Evolutionary conservation across 306 rosid species (phyloP).

Genomic region (Quercus variabilis): DNA sequence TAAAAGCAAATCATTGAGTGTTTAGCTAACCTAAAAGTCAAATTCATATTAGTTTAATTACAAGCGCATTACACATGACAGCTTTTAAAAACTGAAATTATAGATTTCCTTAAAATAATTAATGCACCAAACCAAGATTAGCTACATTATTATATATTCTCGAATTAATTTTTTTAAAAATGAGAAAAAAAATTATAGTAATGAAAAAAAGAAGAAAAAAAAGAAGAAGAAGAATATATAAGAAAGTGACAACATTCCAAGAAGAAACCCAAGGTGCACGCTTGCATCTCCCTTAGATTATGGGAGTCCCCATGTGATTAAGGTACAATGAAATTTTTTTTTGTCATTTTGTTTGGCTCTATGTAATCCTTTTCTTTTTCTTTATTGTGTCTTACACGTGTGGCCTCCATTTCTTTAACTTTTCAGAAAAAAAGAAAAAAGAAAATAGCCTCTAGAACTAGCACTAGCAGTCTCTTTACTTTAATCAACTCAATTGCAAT

Average conservation of each 20-base stretch:
- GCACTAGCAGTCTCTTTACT: not conserved
- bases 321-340: constrained; percentile 29
- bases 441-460: not conserved
- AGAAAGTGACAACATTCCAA: constrained; percentile 39
- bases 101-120: not conserved
- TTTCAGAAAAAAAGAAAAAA: not conserved
- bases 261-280: constrained; percentile 39
- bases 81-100: not conserved
- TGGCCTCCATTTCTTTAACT: constrained; percentile 17
- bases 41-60: not conserved
- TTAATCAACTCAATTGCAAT: constrained; percentile 39
- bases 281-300: constrained; percentile 47
- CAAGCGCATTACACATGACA: constrained; percentile 30
- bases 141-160: not conserved
- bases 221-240: not conserved
- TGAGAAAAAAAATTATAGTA: not conserved
- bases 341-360: constrained; percentile 38
- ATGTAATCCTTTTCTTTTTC: not conserved
- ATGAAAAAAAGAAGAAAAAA: not conserved
- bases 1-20: not conserved
- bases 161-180: not conserved
- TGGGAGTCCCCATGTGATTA: constrained; percentile 63
- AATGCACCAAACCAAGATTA: not conserved
- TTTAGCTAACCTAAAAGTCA: not conserved
- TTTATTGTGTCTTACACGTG: constrained; percentile 44